phyloP scores from a whole-genome alignment of 805 yeast species.

The Starmerella sirachaensis region DNA sequence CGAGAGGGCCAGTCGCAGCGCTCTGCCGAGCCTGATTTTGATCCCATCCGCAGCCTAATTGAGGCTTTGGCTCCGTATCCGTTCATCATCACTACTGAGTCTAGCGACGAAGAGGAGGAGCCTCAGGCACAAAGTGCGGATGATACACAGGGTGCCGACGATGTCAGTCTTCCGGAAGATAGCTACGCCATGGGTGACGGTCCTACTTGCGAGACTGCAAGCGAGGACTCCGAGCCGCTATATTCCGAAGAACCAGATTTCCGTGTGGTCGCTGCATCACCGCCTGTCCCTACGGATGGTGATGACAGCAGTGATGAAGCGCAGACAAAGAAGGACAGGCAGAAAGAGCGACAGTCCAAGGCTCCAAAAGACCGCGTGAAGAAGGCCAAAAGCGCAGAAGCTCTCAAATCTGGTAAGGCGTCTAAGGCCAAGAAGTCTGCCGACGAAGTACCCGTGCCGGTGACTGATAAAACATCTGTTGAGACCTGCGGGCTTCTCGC shows the following conservation, averaged over 20 bases:
- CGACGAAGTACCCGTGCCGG: neutral
- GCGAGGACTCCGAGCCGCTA: conserved; percentile 10
- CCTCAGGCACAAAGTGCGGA: neutral
- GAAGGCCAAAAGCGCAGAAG: conserved; percentile 4
- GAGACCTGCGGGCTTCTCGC: conserved; percentile 5
- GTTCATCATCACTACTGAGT: conserved; percentile 9
- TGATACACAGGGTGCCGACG: neutral
- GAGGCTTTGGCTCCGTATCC: conserved; percentile 15
- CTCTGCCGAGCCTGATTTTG: neutral
- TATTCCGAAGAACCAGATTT: conserved; percentile 5
- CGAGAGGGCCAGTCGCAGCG: neutral
- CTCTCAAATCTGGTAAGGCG: neutral
- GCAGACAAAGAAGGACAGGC: conserved; percentile 4
- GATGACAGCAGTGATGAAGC: conserved; percentile 1
- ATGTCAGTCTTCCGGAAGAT: conserved; percentile 1
- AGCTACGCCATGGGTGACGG: conserved; percentile 6
- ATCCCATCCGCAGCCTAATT: conserved; percentile 11
- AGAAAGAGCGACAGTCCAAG: conserved; percentile 8
- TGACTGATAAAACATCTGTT: neutral
- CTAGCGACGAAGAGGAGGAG: conserved; percentile 15
- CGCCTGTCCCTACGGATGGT: conserved; percentile 1
- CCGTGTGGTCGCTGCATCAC: conserved; percentile 1
- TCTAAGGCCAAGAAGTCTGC: conserved; percentile 1
- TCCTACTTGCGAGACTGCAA: conserved; percentile 16
- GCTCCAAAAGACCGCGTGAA: conserved; percentile 3